Conservation (phyloP, 331 rosid species). For the Ulmus americana region DNA sequence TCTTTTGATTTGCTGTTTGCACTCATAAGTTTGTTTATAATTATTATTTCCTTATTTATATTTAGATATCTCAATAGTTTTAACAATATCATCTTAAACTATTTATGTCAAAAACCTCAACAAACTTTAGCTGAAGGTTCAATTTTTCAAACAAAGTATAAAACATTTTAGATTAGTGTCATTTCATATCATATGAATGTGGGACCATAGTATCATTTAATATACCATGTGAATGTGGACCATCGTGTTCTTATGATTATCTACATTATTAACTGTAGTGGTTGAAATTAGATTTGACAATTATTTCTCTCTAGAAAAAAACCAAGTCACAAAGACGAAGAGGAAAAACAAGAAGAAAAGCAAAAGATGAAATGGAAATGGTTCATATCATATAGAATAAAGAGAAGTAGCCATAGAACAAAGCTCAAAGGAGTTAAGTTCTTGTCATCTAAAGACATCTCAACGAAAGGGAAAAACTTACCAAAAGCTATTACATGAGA, state of each 20-base stretch:
- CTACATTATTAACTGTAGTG: slow-evolving; percentile 30
- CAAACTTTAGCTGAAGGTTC: too few species aligned
- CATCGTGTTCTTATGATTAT: slow-evolving; percentile 31
- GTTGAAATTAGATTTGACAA: slow-evolving; percentile 31
- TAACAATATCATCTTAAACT: too few species aligned
- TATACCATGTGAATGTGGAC: slow-evolving; percentile 47
- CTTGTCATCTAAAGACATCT: slow-evolving; percentile 50
- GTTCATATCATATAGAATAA: slow-evolving; percentile 32
- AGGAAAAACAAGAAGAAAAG: slow-evolving; percentile 16
- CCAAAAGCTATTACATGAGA: slow-evolving; percentile 10
- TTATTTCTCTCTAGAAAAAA: slow-evolving; percentile 24
- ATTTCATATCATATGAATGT: too few species aligned
- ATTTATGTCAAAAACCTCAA: too few species aligned
- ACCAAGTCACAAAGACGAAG: not conserved
- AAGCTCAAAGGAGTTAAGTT: slow-evolving; percentile 34
- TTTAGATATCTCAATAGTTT: too few species aligned
- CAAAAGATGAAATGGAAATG: slow-evolving; percentile 18
- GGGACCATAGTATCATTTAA: too few species aligned
- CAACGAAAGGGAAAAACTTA: slow-evolving; percentile 31
- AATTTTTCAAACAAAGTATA: too few species aligned
- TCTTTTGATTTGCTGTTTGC: not conserved
- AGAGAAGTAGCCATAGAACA: slow-evolving; percentile 29
- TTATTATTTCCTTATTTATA: too few species aligned
- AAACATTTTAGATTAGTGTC: too few species aligned
- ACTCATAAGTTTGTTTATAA: too few species aligned